Base-by-base conservation (phyloP, 192 early-diverging fungal species). In the Coemansia reversa region DNA sequence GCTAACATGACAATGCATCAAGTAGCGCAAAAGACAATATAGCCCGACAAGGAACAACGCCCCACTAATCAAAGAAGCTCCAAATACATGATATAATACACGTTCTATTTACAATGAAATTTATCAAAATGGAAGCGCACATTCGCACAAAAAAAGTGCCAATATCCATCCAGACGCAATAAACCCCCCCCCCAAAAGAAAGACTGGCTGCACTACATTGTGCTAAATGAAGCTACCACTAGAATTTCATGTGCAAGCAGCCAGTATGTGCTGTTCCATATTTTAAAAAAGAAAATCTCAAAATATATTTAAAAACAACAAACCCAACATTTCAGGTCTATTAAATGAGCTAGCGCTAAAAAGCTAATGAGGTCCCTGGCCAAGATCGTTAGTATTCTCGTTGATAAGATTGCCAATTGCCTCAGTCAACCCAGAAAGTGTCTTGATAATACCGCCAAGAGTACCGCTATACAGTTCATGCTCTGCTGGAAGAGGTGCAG, bases 341-440 rank as follows among this genome's bases (percentile, higher is more conserved):
- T 59, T 53, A 29, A 53, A 72, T n/a, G 29, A 39, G 19, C 50
- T 33, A 49, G 27, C 4, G 18, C 28, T 49, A 71, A 59, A 35
- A 14, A 57, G 19, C 59, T 79, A 79, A 22, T 74, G 61, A 20
- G 72, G 65, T 18, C 77, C 77, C 68, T 80, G 77, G 58, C 77
- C 77, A 23, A 80, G 72, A 63, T 80, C 77, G 77, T 74, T 74
- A 16, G 77, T 80, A 22, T 50, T 20, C 50, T 71, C 48, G 65
- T 80, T 80, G 51, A 80, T 65, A 12, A 74, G 63, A 9, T 51
- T 30, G 55, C 77, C 77, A 18, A 80, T 49, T 9, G 72, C 77
- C 0, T 47, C 77, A 1, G 77, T 80, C 5, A 74, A 28, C 1
- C 68, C 72, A 3, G 77, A 74, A 5, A 74, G 56, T 7, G 71